phyloP scores from a whole-genome alignment of 2,329 filamentous ascomycete genomes.

The Mariannaea elegans region DNA sequence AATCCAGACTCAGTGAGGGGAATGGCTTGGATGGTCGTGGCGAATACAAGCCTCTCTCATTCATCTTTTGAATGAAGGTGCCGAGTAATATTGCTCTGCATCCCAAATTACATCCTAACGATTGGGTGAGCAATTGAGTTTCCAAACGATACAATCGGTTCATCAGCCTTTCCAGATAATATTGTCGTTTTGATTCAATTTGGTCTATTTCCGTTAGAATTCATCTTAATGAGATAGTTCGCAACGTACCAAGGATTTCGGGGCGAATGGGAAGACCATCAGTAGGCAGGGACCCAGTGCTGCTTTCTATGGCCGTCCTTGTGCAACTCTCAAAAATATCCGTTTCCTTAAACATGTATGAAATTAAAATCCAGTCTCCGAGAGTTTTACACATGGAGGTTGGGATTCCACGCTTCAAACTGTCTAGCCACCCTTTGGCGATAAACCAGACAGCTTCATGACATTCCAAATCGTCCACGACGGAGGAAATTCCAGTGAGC shows the following conservation, averaged over 20 bases:
- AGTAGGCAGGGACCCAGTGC: background rate
- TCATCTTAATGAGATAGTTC: background rate
- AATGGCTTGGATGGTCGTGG: too few relatives aligned
- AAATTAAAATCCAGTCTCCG: conserved; percentile 20
- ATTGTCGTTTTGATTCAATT: too few relatives aligned
- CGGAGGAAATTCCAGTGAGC: conserved; percentile 24
- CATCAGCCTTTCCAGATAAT: too few relatives aligned
- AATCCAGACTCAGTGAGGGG: too few relatives aligned
- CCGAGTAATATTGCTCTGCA: too few relatives aligned
- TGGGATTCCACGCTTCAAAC: conserved; percentile 1
- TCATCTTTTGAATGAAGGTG: too few relatives aligned
- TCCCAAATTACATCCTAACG: too few relatives aligned
- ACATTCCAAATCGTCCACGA: conserved; percentile 32
- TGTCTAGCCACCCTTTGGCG: conserved; percentile 18
- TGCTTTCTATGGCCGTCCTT: background rate
- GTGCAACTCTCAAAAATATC: conserved; percentile 6
- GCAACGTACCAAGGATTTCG: conserved; percentile 6
- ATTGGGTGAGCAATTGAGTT: too few relatives aligned
- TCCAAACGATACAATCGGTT: too few relatives aligned
- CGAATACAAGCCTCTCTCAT: too few relatives aligned
- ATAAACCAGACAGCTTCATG: conserved; percentile 24
- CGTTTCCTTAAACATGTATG: conserved; percentile 15
- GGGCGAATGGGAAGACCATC: conserved; percentile 10
- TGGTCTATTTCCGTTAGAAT: background rate
- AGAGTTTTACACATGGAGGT: conserved; percentile 3